Evolutionary conservation across 2,329 filamentous ascomycete species (phyloP), one percentile per base, ranked within the genome.

Genomic region (Tolypocladium ophioglossoides): DNA sequence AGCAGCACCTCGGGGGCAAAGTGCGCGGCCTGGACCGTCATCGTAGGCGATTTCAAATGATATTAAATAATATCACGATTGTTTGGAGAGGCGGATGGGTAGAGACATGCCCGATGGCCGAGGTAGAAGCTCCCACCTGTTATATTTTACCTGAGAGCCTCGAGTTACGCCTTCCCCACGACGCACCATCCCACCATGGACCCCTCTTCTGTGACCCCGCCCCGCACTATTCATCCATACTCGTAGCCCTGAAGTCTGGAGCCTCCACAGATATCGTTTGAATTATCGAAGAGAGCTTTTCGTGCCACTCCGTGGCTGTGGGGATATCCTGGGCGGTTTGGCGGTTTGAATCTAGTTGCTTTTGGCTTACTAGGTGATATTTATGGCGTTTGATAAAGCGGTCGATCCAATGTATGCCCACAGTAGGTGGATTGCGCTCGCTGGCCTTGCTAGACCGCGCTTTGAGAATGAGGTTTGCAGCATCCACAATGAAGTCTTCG

Each of bases 1-100:
- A 94, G 79, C 55, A 94, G 77, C 60, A 89, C 85, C 74, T 89
- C 81, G 5, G 87, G 86, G 11, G 86, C 90, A 71, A 91, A 88
- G 61, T 85, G 86, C 61, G 77, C 75, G 11, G 85, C 84, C 60
- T 78, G 78, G 65, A 88, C 78, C 9, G 85, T 89, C 87, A 91
- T 91, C 54, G 51, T 52, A 52, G 41, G 54, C 41, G 48, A 35
- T 51, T 30, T 3, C 27, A 12, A 38, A 52, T 40, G 16, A 32
- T 40, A 16, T 39, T 20, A 32, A 50, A 53, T 7, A 16, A 2
- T 35, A 34, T 9, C 27, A 10, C 18, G 18, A 11, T 4, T 4
- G 20, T 32, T 47, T 11, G 9, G 24, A 10, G 16, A 30, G 44
- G 44, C 9, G 27, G 20, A 20, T 11, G 44, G 18, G 18, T 27